These are phyloP conservation scores for Talaromyces borbonicus DNA, from an alignment of 495 filamentous ascomycete genomes.

Conservation along the genomic window DNA sequence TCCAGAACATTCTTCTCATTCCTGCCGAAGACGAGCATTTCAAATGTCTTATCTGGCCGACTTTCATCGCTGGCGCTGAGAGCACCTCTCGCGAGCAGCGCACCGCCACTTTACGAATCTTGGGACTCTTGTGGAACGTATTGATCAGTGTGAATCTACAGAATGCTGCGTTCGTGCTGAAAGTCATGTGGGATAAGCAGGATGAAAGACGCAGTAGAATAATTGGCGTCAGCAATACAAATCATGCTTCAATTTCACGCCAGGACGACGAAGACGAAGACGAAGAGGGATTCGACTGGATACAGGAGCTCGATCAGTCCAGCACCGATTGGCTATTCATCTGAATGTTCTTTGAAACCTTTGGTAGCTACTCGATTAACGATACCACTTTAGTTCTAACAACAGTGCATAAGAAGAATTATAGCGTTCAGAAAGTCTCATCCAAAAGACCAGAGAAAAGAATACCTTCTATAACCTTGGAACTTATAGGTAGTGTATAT, in stretches of 20 bases:
- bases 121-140: slow-evolving; percentile 28
- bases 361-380: slow-evolving; percentile 17
- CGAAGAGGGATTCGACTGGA: slow-evolving; percentile 34
- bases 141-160: slow-evolving; percentile 36
- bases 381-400: too few relatives aligned
- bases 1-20: slow-evolving; percentile 28
- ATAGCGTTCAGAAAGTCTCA: too few relatives aligned
- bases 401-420: too few relatives aligned
- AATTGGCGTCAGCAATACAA: too few relatives aligned
- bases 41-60: slow-evolving; percentile 41
- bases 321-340: slow-evolving; percentile 39
- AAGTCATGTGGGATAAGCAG: slow-evolving; percentile 38
- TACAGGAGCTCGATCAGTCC: slow-evolving; percentile 36
- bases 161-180: slow-evolving; percentile 37
- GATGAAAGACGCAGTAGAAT: too few relatives aligned
- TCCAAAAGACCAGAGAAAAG: too few relatives aligned
- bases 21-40: slow-evolving; percentile 32
- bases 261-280: slow-evolving; percentile 16
- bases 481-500: too few relatives aligned
- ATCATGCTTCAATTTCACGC: background rate
- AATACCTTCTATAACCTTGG: too few relatives aligned
- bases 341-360: slow-evolving; percentile 12
- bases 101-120: slow-evolving; percentile 24
- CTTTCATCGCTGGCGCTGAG: slow-evolving; percentile 39
- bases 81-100: slow-evolving; percentile 27